Percentiles rank a stretch among this genome's conserved stretches.
These are phyloP conservation scores for Chytridium lagenaria DNA, from an alignment of 371 early-diverging fungal genomes.

Conservation along the genomic window DNA sequence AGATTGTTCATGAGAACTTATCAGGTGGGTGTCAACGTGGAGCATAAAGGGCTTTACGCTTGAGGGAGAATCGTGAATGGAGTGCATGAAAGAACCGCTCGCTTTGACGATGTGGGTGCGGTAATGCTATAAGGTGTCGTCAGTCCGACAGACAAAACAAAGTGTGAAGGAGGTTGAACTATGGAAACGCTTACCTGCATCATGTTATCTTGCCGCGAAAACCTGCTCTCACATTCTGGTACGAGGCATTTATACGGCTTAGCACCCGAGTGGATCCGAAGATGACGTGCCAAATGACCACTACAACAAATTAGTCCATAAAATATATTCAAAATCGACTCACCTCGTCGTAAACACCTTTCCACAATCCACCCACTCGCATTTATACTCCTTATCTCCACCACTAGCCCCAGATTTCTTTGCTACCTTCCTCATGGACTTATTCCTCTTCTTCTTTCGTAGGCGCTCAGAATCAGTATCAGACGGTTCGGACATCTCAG, in stretches of 20 bases:
- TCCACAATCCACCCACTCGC: constrained; percentile 25
- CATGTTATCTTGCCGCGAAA: constrained; percentile 51
- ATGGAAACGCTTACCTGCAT: too few relatives aligned
- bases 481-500: neutral
- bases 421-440: neutral
- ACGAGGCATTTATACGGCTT: constrained; percentile 40
- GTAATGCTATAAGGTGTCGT: constrained; percentile 88
- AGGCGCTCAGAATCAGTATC: neutral
- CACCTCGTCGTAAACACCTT: constrained; percentile 19
- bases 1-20: neutral
- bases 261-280: constrained; percentile 34
- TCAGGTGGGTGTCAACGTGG: constrained; percentile 6
- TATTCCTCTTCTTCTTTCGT: constrained; percentile 6
- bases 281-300: constrained; percentile 41
- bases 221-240: constrained; percentile 31
- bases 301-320: constrained; percentile 27
- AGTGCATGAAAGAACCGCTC: neutral
- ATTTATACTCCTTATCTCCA: neutral
- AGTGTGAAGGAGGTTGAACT: neutral
- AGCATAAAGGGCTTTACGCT: neutral
- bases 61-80: neutral
- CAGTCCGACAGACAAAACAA: constrained; percentile 67
- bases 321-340: constrained; percentile 1
- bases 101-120: constrained; percentile 18
- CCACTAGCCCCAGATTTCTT: neutral